phyloP scores from a whole-genome alignment of 1,284 basidiomycete species.

The Polyporus tsugae region DNA sequence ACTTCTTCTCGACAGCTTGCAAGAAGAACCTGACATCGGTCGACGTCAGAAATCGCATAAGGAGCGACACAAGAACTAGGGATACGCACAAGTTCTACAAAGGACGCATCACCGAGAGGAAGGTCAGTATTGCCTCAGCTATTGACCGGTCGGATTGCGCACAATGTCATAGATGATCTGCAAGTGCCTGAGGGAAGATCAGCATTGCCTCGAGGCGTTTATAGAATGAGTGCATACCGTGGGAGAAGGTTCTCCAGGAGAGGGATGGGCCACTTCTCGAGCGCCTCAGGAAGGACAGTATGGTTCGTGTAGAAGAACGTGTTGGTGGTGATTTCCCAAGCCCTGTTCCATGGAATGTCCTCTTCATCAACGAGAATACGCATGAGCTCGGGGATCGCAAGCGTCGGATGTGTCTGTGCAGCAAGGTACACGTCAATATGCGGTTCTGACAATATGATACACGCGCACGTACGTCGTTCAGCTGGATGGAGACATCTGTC shows the following conservation, averaged over 20 bases:
- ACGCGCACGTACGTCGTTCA: conserved; percentile 73
- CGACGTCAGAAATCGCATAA: neutral
- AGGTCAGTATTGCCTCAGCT: neutral
- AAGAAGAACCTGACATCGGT: conserved; percentile 60
- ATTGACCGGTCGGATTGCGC: conserved; percentile 39
- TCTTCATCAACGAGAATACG: conserved; percentile 90
- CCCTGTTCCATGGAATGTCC: conserved; percentile 81
- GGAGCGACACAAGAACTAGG: neutral
- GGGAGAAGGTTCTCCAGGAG: conserved; percentile 86
- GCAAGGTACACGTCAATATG: neutral
- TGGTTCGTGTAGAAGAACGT: conserved; percentile 96
- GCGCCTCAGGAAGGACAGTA: conserved; percentile 81
- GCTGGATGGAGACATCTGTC: conserved; percentile 85
- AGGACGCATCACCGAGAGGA: conserved; percentile 1
- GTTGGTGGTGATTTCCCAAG: conserved; percentile 88
- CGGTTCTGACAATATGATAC: too few species aligned
- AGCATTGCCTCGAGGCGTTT: neutral
- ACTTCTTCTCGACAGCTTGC: conserved; percentile 87
- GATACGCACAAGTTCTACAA: conserved; percentile 57
- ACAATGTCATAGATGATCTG: conserved; percentile 93
- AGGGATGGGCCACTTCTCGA: conserved; percentile 90
- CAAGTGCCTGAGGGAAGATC: conserved; percentile 59
- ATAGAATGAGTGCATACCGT: conserved; percentile 34
- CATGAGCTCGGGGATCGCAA: conserved; percentile 95
- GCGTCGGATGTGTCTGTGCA: conserved; percentile 88